Evolutionary conservation across 768 basidiomycete species (phyloP), one percentile per base, ranked within the genome.

Genomic region (Tulasnella sp.): DNA sequence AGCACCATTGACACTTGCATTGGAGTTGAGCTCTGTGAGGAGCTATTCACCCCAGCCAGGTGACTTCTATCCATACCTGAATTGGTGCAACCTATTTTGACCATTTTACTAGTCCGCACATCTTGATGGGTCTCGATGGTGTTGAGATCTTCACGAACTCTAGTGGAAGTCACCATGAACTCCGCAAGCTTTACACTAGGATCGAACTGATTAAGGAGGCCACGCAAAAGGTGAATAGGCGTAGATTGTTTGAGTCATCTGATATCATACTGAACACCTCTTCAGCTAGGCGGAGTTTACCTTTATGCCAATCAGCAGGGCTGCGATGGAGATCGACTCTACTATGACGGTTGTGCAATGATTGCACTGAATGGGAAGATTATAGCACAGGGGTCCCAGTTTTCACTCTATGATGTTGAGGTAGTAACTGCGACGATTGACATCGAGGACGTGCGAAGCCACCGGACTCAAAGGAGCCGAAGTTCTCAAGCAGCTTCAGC

Each of bases 131-230:
- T 5, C 76, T 99, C 7, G 93, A 99, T 60, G 95, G 95, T 4
- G 93, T 96, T 6, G 95, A 99, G 66, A 95, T 99, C 44, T 96
- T 98, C 63, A 96, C 93, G 7, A 99, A 99, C 67, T 98, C 95
- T 1, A 92, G 88, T 57, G 95, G 91, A 4, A 93, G 89, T 64
- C 95, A 99, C 62, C 95, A 99, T 61, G 95, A 98, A 63, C 78
- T 99, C 22, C 81, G 95, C n/a, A 99, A 99, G 65, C 74, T 99
- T 22, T 78, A 89, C 61, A 79, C 77, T 6, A 79, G 95, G 5
- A 77, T 98, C 1, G 91, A 99, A 55, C 71, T 99, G 9, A 96
- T 99, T 67, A 91, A 87, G 61, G 95, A 96, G 62, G 95, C 95
- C 1, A 99, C 93, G 1, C 69, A 82, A 53, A 99, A 98, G 77